Conservation (phyloP, 495 filamentous ascomycete species). For the Cenococcum geophilum region DNA sequence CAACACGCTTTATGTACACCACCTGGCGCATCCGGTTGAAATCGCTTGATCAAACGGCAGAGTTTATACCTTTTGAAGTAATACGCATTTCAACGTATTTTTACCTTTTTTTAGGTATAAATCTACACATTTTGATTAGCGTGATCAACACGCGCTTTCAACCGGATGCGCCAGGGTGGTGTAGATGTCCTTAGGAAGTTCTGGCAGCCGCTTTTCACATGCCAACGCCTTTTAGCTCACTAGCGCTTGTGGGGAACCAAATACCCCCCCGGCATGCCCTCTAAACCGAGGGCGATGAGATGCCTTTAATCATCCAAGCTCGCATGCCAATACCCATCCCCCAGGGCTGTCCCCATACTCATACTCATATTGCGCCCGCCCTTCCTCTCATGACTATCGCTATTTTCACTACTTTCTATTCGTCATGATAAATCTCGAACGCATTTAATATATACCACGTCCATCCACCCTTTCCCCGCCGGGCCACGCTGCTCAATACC, state of each 20-base stretch:
- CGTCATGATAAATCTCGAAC: background rate
- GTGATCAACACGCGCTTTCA: too few relatives aligned
- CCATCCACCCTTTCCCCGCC: background rate
- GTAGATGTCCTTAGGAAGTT: too few relatives aligned
- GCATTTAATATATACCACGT: background rate
- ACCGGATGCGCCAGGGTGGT: too few relatives aligned
- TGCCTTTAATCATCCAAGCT: background rate
- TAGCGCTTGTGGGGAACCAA: slow-evolving; percentile 1
- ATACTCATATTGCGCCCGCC: background rate
- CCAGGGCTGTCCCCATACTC: background rate
- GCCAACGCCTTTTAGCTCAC: background rate
- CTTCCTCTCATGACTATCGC: background rate
- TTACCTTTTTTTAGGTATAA: too few relatives aligned
- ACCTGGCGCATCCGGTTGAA: too few relatives aligned
- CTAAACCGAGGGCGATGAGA: background rate
- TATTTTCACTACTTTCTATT: background rate
- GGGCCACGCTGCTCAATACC: background rate
- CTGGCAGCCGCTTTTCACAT: slow-evolving; percentile 1
- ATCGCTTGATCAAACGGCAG: too few relatives aligned
- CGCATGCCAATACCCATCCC: background rate
- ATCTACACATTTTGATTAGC: too few relatives aligned
- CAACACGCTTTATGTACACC: too few relatives aligned
- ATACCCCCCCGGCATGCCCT: background rate
- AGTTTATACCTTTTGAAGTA: too few relatives aligned
- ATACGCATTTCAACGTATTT: too few relatives aligned